phyloP scores from a whole-genome alignment of 208 protist genomes.

The Ichthyophonus hoferi region DNA sequence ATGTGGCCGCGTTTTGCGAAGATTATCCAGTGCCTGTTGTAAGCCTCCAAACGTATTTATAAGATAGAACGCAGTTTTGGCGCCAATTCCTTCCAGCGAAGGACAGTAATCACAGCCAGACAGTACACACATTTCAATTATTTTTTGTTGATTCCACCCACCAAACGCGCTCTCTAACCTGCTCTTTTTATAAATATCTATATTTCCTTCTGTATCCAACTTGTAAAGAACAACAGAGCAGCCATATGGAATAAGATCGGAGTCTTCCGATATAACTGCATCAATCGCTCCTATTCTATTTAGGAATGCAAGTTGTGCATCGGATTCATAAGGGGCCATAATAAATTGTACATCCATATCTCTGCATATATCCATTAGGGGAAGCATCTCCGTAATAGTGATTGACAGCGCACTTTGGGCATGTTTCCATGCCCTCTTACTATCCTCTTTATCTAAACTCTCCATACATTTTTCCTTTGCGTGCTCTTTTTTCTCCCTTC shows the following conservation, averaged over 20 bases:
- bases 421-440: slow-evolving; percentile 20
- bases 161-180: not conserved
- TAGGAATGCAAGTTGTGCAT: slow-evolving; percentile 95
- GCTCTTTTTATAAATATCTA: not conserved
- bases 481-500: slow-evolving; percentile 31
- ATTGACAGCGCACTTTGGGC: not conserved
- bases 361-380: not conserved
- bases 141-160: not conserved
- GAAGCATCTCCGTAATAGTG: not conserved
- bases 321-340: slow-evolving; percentile 97
- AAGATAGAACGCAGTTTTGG: slow-evolving; percentile 17
- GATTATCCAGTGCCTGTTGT: not conserved
- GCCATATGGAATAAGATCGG: slow-evolving; percentile 93
- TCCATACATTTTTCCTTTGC: slow-evolving; percentile 29
- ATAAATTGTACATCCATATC: slow-evolving; percentile 71
- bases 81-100: not conserved
- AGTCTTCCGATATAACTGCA: slow-evolving; percentile 93
- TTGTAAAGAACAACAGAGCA: slow-evolving; percentile 12
- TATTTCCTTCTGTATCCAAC: not conserved
- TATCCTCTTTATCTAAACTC: not conserved
- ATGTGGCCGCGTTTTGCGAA: not conserved
- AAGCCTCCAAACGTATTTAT: not conserved
- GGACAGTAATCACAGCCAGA: slow-evolving; percentile 17
- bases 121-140: slow-evolving; percentile 16
- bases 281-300: slow-evolving; percentile 74